These are phyloP conservation scores for Ceraceosorus guamensis DNA, from an alignment of 1,284 basidiomycete species.

Conservation along the genomic window DNA sequence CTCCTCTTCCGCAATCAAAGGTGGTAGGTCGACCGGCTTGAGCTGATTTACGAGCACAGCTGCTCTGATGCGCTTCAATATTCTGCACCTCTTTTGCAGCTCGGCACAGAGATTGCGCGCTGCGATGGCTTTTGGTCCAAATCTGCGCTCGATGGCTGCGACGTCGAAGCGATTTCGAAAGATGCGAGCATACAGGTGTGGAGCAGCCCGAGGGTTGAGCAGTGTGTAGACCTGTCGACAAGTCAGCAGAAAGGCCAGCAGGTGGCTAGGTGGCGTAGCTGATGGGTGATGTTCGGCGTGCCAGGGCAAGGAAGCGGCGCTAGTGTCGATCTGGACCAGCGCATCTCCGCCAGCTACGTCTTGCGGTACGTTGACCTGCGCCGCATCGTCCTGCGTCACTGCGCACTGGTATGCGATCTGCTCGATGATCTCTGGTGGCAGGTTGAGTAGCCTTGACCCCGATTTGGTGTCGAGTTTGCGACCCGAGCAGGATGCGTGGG, in stretches of 20 bases:
- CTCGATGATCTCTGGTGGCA: slow-evolving; percentile 34
- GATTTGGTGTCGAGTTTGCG: too few species aligned
- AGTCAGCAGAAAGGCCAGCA: slow-evolving; percentile 25
- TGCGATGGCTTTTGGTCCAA: slow-evolving; percentile 20
- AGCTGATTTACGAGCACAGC: slow-evolving; percentile 12
- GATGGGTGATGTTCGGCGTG: neutral
- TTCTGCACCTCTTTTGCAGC: slow-evolving; percentile 22
- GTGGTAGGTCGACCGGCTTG: neutral
- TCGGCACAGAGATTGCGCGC: slow-evolving; percentile 24
- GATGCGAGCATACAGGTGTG: slow-evolving; percentile 35
- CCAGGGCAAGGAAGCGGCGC: too few species aligned
- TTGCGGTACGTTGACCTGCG: neutral
- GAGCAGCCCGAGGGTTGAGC: slow-evolving; percentile 26
- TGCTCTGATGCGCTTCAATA: slow-evolving; percentile 30
- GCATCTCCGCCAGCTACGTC: neutral
- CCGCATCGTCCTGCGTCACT: too few species aligned
- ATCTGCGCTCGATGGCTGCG: slow-evolving; percentile 30
- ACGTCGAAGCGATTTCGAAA: slow-evolving; percentile 39
- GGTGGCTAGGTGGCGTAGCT: slow-evolving; percentile 24
- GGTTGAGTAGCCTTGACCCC: slow-evolving; percentile 9
- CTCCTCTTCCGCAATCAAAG: slow-evolving; percentile 5
- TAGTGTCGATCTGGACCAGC: neutral
- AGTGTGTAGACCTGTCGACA: slow-evolving; percentile 23
- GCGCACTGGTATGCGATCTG: slow-evolving; percentile 29
- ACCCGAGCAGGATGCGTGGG: too few species aligned